Evolutionary conservation across 1,139 yeast species (phyloP), one percentile per base, ranked within the genome.

Genomic region (Blastobotrys buckinghamii): DNA sequence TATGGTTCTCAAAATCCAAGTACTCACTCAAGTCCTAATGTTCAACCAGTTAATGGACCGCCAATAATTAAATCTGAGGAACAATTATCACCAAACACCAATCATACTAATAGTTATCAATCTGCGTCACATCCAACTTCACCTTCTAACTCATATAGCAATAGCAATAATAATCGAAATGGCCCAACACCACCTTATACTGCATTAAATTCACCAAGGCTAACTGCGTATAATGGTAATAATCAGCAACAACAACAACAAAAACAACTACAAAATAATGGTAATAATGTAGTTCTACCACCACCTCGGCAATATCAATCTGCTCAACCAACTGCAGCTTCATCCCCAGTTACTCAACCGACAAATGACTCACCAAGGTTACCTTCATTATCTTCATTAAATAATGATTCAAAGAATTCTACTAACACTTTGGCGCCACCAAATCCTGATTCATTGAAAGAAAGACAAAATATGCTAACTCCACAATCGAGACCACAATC

Each of bases 401-500:
- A 33, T 44, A 44, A 38, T 27, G 45, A n/a, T 17, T 19, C 12
- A 22, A 39, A 24, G 51, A 17, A 51, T 50, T 15, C 16, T 6
- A 19, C 38, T 6, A 36, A 19, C 13, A 22, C 44, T 4, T 33
- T 26, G 24, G 34, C 15, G 10, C 20, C 19, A 17, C 44, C 37
- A 16, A 10, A 4, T 6, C 35, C 6, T 6, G 9, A 29, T 29
- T 12, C 32, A 12, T n/a, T n/a, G n/a, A 29, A 29, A 12, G 32
- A 29, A 4, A 10, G 12, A 29, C 6, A 6, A 29, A 29, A 12
- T 29, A 57, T 59, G 27, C 47, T 60, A 50, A 59, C 63, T 12
- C 63, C 64, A 3, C 64, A 55, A 49, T 59, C 62, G 6, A 52
- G 62, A 24, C 65, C 64, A 2, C 59, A 57, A 29, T 55, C 61